These are phyloP conservation scores for Rhodotorula graminis DNA, from an alignment of 768 basidiomycete genomes.

Conservation along the genomic window DNA sequence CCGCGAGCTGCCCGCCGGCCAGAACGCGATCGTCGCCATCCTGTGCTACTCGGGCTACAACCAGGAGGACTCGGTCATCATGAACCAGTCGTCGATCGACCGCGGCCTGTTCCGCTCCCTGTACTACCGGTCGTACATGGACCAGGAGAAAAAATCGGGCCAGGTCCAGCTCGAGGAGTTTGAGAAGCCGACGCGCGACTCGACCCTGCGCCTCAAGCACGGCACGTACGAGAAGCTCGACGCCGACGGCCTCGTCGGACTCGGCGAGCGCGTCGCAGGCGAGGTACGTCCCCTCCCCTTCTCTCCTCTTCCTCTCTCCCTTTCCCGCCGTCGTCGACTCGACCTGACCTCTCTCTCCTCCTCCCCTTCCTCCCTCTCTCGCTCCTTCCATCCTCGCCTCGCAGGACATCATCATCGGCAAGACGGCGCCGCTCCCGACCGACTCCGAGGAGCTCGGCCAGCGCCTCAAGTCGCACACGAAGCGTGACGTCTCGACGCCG, in stretches of 20 bases:
- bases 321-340: not conserved
- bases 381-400: not conserved
- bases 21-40: constrained; percentile 97
- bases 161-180: constrained; percentile 89
- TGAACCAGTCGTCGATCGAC: constrained; percentile 99
- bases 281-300: constrained; percentile 51
- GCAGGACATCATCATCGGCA: constrained; percentile 93
- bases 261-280: constrained; percentile 87
- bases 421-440: constrained; percentile 92
- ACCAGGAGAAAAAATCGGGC: constrained; percentile 94
- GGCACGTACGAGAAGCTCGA: constrained; percentile 98
- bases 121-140: constrained; percentile 98
- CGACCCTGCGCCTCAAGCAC: constrained; percentile 92
- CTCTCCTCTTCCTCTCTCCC: not conserved
- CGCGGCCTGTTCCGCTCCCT: constrained; percentile 97
- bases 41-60: constrained; percentile 99
- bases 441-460: constrained; percentile 97
- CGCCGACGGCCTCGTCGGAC: constrained; percentile 89
- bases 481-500: constrained; percentile 93
- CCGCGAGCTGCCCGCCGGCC: constrained; percentile 93
- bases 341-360: too few relatives aligned
- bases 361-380: too few relatives aligned
- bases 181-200: constrained; percentile 88
- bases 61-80: constrained; percentile 99
- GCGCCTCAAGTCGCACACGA: constrained; percentile 83